A percentile compares a stretch with the other conserved stretches of the same genome.
These are phyloP conservation scores for Dalbergia oliveri DNA, from an alignment of 306 rosid species.

Conservation along the genomic window DNA sequence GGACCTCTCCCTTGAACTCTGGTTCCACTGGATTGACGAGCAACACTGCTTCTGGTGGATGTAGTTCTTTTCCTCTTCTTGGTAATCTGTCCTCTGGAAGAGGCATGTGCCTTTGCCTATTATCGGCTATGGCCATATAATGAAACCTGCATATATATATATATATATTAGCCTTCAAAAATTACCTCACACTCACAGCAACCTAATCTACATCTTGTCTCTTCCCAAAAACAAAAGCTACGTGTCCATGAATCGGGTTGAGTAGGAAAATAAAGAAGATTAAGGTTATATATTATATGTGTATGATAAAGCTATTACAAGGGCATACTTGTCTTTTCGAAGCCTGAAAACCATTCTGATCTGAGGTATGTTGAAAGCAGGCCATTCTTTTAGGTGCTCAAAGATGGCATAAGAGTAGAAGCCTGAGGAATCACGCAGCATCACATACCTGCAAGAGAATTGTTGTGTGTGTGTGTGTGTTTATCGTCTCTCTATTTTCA, in stretches of 20 bases:
- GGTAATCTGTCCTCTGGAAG: slow-evolving; percentile 67
- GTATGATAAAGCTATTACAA: not conserved
- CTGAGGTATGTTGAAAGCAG: slow-evolving; percentile 76
- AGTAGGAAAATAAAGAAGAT: not conserved
- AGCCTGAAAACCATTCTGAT: slow-evolving; percentile 78
- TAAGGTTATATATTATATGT: not conserved
- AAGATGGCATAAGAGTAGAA: slow-evolving; percentile 79
- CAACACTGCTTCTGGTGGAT: slow-evolving; percentile 75
- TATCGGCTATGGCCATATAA: slow-evolving; percentile 69
- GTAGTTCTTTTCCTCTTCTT: slow-evolving; percentile 60
- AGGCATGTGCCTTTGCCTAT: slow-evolving; percentile 80
- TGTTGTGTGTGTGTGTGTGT: not conserved
- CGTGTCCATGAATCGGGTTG: not conserved
- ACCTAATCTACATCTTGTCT: not conserved
- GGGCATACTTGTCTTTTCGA: slow-evolving; percentile 72
- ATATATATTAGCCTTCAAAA: not conserved
- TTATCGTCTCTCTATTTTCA: too few relatives aligned
- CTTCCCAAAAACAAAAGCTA: too few relatives aligned
- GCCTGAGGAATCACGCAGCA: slow-evolving; percentile 79
- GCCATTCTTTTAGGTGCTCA: slow-evolving; percentile 79
- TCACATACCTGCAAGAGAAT: slow-evolving; percentile 59
- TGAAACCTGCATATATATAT: slow-evolving; percentile 55
- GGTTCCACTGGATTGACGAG: slow-evolving; percentile 76
- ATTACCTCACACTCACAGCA: not conserved
- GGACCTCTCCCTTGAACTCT: slow-evolving; percentile 71